Base-by-base conservation (phyloP, 805 yeast genomes). In the Wickerhamomyces chaumierensis region DNA sequence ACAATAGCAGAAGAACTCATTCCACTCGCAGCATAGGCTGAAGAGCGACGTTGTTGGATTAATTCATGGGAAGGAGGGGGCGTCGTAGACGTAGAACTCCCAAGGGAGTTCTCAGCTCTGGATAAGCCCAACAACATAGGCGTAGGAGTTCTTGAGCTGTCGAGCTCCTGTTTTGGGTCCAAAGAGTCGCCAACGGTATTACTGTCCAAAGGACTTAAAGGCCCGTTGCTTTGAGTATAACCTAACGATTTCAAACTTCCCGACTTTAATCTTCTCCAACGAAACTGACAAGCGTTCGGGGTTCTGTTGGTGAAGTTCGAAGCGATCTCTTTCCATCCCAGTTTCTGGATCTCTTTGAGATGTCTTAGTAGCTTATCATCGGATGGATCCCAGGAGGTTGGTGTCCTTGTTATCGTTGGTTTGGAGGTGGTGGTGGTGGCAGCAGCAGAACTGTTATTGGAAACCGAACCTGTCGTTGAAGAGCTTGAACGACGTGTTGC, bases 281-380 rank as follows among this genome's bases (percentile, higher is more conserved):
- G 72, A 54, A 83, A 83, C 60, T 83, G 94, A 51, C 94, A 83
- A 2, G 94, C 94, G 54, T 83, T 85, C 29, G 94, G 87, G 3
- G 95, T 85, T 53, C 95, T 65, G 55, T 80, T 80, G 33, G 75
- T 69, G 57, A 85, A 85, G 52, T 81, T 82, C 27, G 78, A 69
- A 2, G 92, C 79, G 37, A 85, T 84, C 47, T 85, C 94, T 57
- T 85, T 77, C 95, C 95, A 85, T 1, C 95, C 95, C 48, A 84
- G 67, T 55, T 81, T 82, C 55, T 78, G 83, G 44, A 77, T 76
- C 56, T 85, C 95, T 58, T 85, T 85, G 52, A 85, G 66, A 49
- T 80, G 83, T 38, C 92, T 69, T 37, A 83, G 60, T 20, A 82
- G 53, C 39, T 75, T 61, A 51, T 83, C 94, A 52, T 83, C 94